These are phyloP conservation scores for Gnaphalium uliginosum DNA, from an alignment of 129 eudicot species.

Conservation along the genomic window DNA sequence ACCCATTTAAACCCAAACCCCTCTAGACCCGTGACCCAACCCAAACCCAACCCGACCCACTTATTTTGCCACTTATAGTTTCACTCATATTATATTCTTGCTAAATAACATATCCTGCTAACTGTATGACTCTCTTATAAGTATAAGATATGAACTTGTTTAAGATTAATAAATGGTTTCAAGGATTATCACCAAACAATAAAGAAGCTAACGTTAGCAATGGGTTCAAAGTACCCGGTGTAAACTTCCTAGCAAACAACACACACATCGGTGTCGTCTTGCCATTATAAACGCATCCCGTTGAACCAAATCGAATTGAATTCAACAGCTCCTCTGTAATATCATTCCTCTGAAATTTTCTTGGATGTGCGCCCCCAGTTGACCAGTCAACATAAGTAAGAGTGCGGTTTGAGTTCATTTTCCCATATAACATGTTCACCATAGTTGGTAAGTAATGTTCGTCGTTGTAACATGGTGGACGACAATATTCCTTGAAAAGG, in stretches of 20 bases:
- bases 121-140: no score
- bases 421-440: constrained; percentile 32
- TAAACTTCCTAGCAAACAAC: constrained; percentile 44
- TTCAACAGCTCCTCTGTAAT: constrained; percentile 39
- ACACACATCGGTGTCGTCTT: constrained; percentile 29
- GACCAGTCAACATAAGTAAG: constrained; percentile 41
- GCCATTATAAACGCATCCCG: constrained; percentile 30
- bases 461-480: constrained; percentile 42
- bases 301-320: constrained; percentile 28
- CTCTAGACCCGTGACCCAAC: no score
- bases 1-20: no score
- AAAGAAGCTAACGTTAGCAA: constrained; percentile 30
- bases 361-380: constrained; percentile 36
- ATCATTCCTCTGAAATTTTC: constrained; percentile 19
- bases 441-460: constrained; percentile 43
- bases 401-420: constrained; percentile 34
- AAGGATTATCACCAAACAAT: constrained; percentile 29
- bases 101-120: no score
- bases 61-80: no score
- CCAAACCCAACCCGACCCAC: no score
- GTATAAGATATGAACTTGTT: no score
- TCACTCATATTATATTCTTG: no score
- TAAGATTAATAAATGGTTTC: no score
- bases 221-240: constrained; percentile 33
- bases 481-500: constrained; percentile 38